Conservation (phyloP, 2,329 filamentous ascomycete species). For the Ceratocystis alfenasii region DNA sequence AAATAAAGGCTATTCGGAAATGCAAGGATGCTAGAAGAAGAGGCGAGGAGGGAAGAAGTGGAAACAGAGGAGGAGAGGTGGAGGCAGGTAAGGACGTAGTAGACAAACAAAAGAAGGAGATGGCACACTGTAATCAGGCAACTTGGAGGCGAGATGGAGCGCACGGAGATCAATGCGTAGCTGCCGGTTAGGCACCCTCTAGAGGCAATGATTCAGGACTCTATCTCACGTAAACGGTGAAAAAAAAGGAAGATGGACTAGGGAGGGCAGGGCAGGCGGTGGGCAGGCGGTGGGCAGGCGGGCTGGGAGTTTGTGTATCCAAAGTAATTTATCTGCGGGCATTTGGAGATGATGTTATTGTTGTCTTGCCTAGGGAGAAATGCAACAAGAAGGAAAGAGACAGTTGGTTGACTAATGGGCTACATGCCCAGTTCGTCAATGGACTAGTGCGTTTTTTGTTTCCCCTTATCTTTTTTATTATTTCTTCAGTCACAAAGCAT, state of each 20-base stretch:
- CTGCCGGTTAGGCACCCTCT: neutral
- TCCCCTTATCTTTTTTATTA: neutral
- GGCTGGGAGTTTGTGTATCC: constrained; percentile 1
- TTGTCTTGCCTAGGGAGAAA: neutral
- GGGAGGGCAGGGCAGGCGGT: neutral
- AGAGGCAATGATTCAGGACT: neutral
- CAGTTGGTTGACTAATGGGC: neutral
- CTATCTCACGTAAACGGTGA: too few species aligned
- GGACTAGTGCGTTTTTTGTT: too few species aligned
- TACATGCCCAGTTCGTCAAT: too few species aligned
- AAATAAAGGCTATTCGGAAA: neutral
- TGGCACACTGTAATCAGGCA: neutral
- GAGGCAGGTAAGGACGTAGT: neutral
- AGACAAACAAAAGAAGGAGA: neutral
- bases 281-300: neutral
- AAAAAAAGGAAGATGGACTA: too few species aligned
- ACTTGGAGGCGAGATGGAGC: neutral
- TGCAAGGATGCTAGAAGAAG: neutral
- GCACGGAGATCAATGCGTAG: neutral
- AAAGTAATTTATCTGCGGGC: neutral
- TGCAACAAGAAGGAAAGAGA: neutral
- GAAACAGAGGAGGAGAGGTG: neutral
- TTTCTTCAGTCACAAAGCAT: neutral
- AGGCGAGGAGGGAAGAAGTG: neutral
- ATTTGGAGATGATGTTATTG: neutral